Base-by-base conservation (phyloP, 2,329 filamentous ascomycete genomes). In the Cryoendolithus antarcticus region DNA sequence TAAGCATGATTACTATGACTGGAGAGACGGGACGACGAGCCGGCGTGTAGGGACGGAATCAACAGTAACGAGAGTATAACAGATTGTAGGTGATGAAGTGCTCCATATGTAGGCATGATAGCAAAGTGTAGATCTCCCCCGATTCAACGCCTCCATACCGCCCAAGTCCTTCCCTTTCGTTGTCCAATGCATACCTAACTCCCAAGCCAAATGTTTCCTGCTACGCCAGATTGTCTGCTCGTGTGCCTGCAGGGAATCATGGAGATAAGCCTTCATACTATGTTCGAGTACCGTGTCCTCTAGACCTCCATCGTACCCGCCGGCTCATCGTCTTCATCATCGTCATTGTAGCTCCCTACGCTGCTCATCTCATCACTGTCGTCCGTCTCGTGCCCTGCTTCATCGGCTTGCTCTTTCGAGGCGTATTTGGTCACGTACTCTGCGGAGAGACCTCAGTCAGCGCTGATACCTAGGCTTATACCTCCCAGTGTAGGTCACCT, bases 351-450 rank as follows among this genome's bases (percentile, higher is more conserved):
- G 61, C 86, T 94, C 21, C 85, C 91, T 1, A 95, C 89, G 1
- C 86, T 94, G 52, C 88, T 95, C 74, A 98, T 82, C 55, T 94
- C 89, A 53, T 93, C 88, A 47, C 95, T 89, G 36, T 88, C 85
- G 52, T 93, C 86, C 49, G 80, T 84, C 54, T 94, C 86, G 52
- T 82, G 82, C 34, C 84, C 86, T 2, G 80, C 85, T 45, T 94
- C 86, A 57, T 95, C 86, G 3, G 82, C 83, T 0, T 85, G 82
- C 34, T 95, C 88, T 61, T 91, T 93, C 38, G 79, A 93, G 10
- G 91, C 91, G 54, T 95, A 96, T 56, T 86, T 93, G 48, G 77
- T 71, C 3, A 98, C 91, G 55, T 98, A 98, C 65, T 98, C 91
- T 96, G 47, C 2, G 6, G 15, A 3, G 4, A 35, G 21, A 30